Evolutionary conservation across 106 monocot genomes (phyloP).

Genomic region (Dendrobium catenatum): DNA sequence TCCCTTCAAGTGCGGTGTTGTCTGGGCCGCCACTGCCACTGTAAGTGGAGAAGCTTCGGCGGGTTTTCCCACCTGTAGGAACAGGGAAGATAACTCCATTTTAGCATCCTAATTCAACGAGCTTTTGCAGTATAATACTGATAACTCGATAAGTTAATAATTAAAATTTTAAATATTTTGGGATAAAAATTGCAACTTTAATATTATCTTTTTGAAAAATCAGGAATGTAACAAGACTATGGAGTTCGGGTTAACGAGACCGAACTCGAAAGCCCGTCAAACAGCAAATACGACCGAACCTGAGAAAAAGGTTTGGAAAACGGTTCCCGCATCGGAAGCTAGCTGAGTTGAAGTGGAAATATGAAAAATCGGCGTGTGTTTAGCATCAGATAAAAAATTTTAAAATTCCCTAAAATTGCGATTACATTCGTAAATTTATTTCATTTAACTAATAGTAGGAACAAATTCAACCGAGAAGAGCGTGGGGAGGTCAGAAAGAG

Average conservation of each 20-base stretch:
- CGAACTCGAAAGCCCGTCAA: too few species aligned
- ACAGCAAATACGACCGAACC: too few species aligned
- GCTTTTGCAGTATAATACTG: background rate
- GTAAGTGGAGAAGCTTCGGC: constrained; percentile 19
- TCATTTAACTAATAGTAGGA: background rate
- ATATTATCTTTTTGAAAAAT: background rate
- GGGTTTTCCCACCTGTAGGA: constrained; percentile 37
- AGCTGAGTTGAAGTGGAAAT: background rate
- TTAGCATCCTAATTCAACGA: background rate
- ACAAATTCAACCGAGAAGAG: background rate
- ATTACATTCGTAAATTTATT: background rate
- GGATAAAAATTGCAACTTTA: background rate
- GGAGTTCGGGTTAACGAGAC: too few species aligned
- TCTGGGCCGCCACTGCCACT: constrained; percentile 16
- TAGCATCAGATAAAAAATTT: background rate
- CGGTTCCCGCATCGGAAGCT: background rate
- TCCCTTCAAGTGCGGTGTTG: constrained; percentile 26
- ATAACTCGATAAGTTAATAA: background rate
- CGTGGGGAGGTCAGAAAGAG: too few species aligned
- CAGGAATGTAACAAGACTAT: too few species aligned
- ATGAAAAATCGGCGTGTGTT: background rate
- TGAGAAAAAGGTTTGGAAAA: background rate
- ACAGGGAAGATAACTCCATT: background rate
- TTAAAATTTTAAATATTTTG: background rate
- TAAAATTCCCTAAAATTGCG: background rate